Evolutionary conservation across 2,329 filamentous ascomycete species (phyloP).

Genomic region (Cladophialophora bantiana): DNA sequence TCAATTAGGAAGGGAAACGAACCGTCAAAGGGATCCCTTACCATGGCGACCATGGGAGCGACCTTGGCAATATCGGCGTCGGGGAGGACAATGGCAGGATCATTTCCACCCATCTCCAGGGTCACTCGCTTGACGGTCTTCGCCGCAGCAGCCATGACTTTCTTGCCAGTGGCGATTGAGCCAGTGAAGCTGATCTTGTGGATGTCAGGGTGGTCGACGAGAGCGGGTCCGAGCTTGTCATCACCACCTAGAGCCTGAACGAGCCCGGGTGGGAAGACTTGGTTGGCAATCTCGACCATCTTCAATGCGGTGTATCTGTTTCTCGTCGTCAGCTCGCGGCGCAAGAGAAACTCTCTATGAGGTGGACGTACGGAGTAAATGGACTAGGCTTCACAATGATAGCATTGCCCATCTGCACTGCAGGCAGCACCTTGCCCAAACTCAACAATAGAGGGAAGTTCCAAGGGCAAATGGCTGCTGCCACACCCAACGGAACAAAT

Average conservation of each 20-base stretch:
- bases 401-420: conserved; percentile 63
- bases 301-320: conserved; percentile 54
- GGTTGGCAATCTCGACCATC: conserved; percentile 63
- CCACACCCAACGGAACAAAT: conserved; percentile 58
- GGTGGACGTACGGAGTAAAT: conserved; percentile 35
- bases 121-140: conserved; percentile 66
- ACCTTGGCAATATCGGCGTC: conserved; percentile 63
- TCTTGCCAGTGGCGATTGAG: conserved; percentile 66
- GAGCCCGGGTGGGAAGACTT: conserved; percentile 69
- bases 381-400: conserved; percentile 64
- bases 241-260: conserved; percentile 66
- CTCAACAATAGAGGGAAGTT: conserved; percentile 58
- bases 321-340: background rate
- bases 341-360: background rate
- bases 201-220: conserved; percentile 65
- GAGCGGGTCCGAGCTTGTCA: conserved; percentile 64
- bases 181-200: conserved; percentile 70
- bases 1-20: background rate
- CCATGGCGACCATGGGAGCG: conserved; percentile 56
- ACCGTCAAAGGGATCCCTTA: conserved; percentile 29
- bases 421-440: conserved; percentile 61
- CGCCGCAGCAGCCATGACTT: conserved; percentile 60
- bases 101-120: conserved; percentile 68
- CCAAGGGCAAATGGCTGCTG: conserved; percentile 53
- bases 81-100: conserved; percentile 63